Conservation (phyloP, 768 basidiomycete genomes). For the Leccinum uliginosum region DNA sequence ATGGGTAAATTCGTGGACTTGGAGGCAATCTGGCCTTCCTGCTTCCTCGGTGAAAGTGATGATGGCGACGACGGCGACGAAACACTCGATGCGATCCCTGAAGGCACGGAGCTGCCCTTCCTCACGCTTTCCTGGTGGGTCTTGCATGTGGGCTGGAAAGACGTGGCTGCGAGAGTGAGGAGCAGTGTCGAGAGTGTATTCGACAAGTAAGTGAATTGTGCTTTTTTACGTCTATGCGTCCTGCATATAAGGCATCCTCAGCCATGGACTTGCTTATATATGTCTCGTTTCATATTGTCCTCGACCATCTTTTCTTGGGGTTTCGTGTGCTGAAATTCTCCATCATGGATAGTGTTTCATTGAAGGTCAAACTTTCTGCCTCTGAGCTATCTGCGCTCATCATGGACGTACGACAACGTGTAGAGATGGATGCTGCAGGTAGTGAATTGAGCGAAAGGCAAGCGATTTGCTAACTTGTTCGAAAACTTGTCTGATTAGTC, state of each 20-base stretch:
- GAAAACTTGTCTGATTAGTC: not conserved
- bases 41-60: conserved; percentile 22
- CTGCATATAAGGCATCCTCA: not conserved
- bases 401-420: conserved; percentile 66
- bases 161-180: conserved; percentile 68
- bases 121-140: conserved; percentile 93
- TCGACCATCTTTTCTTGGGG: not conserved
- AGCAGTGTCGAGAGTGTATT: conserved; percentile 79
- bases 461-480: not conserved
- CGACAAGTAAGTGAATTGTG: conserved; percentile 56
- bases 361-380: conserved; percentile 70
- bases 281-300: not conserved
- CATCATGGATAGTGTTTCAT: conserved; percentile 56
- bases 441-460: conserved; percentile 16
- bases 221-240: not conserved
- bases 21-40: conserved; percentile 23
- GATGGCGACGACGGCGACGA: conserved; percentile 28
- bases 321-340: conserved; percentile 9
- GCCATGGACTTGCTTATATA: not conserved
- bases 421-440: conserved; percentile 63
- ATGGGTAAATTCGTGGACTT: conserved; percentile 23
- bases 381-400: conserved; percentile 68
- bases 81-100: conserved; percentile 39
- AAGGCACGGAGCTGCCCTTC: conserved; percentile 74
- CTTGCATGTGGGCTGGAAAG: conserved; percentile 87